These are phyloP conservation scores for Trametes pubescens DNA, from an alignment of 1,284 basidiomycete genomes.

Conservation along the genomic window DNA sequence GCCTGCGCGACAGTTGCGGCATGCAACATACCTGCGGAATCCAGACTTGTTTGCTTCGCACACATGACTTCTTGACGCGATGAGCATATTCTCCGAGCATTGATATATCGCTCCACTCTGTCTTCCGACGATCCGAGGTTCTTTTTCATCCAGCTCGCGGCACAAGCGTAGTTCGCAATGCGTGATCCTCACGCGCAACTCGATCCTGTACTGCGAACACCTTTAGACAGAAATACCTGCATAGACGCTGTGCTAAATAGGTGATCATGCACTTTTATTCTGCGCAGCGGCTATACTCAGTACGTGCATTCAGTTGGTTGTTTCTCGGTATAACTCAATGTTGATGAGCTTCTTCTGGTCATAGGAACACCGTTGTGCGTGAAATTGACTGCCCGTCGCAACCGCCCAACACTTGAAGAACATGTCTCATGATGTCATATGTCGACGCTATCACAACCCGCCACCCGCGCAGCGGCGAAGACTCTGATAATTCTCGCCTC, in stretches of 20 bases:
- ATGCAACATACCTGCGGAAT: too few relatives aligned
- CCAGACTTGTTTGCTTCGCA: background rate
- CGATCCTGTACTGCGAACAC: background rate
- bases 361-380: background rate
- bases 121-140: conserved; percentile 7
- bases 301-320: background rate
- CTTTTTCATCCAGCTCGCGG: background rate
- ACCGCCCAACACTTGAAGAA: background rate
- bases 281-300: background rate
- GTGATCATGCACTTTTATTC: background rate
- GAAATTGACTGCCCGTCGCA: background rate
- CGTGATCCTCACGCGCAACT: too few relatives aligned
- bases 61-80: background rate
- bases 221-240: background rate
- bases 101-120: conserved; percentile 5
- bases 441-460: background rate
- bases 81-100: background rate
- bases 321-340: conserved; percentile 1
- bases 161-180: background rate
- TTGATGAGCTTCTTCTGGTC: background rate
- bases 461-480: background rate
- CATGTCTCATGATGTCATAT: conserved; percentile 9
- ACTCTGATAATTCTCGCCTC: conserved; percentile 14
- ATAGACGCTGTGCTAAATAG: background rate
- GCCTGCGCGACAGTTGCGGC: too few relatives aligned